A percentile compares a stretch with the other conserved stretches of the same genome.
Conservation (phyloP, 116 monocot species). For the Cymodocea nodosa region DNA sequence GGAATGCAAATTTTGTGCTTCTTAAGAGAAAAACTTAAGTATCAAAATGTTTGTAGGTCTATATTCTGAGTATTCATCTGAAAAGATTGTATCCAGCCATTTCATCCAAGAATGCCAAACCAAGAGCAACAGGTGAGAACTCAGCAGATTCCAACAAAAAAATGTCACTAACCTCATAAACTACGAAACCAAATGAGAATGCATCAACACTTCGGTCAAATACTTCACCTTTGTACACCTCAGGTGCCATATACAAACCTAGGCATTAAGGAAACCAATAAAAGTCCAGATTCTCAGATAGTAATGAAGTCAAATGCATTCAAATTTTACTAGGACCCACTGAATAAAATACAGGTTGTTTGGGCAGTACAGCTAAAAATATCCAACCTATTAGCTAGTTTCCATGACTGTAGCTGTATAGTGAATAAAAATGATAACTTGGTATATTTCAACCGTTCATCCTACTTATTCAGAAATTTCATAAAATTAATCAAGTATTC, state of each 20-base stretch:
- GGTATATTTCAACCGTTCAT: too few species aligned
- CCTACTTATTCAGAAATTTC: too few species aligned
- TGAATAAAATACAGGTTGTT: background rate
- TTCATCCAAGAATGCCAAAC: background rate
- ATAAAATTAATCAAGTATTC: too few species aligned
- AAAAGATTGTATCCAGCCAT: too few species aligned
- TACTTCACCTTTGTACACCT: constrained; percentile 68
- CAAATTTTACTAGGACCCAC: background rate
- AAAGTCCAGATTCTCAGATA: background rate
- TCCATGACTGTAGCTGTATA: too few species aligned
- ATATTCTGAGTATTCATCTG: too few species aligned
- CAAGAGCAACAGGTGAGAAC: background rate
- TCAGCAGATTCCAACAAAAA: background rate
- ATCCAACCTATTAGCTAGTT: too few species aligned
- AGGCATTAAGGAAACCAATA: constrained; percentile 8
- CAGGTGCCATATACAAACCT: constrained; percentile 82
- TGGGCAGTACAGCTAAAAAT: background rate
- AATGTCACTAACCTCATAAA: constrained; percentile 63
- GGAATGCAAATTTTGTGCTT: too few species aligned
- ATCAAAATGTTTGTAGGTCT: too few species aligned
- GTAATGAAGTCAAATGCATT: background rate
- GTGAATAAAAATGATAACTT: too few species aligned
- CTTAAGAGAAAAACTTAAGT: too few species aligned
- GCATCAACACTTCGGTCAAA: constrained; percentile 71
- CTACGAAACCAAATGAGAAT: constrained; percentile 87